Percentiles rank a stretch among this genome's conserved stretches.
Evolutionary conservation across 257 asterid species (phyloP).

Genomic region (Capsicum pubescens): DNA sequence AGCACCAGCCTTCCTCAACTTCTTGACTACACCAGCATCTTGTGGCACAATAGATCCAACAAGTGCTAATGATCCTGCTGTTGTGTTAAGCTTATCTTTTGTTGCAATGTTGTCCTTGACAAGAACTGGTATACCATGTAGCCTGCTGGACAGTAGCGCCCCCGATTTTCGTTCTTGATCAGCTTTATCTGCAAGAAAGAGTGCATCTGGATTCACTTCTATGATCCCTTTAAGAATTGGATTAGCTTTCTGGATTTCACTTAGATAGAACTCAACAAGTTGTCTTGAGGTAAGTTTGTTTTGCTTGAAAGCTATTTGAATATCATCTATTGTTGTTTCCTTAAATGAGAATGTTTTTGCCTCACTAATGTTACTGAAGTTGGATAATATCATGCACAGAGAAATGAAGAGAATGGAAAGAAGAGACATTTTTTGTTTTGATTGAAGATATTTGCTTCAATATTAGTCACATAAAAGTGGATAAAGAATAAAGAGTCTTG

Average conservation of each 20-base stretch:
- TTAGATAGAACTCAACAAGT: slow-evolving; percentile 53
- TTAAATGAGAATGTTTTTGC: slow-evolving; percentile 45
- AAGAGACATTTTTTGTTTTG: not conserved
- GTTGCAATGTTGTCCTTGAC: slow-evolving; percentile 56
- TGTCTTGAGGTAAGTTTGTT: slow-evolving; percentile 46
- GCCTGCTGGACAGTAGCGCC: not conserved
- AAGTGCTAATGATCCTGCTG: slow-evolving; percentile 60
- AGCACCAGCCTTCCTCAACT: slow-evolving; percentile 53
- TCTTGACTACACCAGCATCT: slow-evolving; percentile 55
- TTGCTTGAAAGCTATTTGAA: slow-evolving; percentile 42
- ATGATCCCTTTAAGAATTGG: slow-evolving; percentile 55
- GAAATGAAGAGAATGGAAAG: not conserved
- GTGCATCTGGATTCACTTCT: slow-evolving; percentile 63
- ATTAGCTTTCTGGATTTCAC: slow-evolving; percentile 41
- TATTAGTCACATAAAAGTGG: not conserved
- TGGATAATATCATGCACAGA: not conserved
- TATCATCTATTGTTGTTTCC: slow-evolving; percentile 56
- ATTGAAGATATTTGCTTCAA: too few species aligned
- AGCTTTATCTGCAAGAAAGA: slow-evolving; percentile 49
- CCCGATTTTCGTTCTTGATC: slow-evolving; percentile 38
- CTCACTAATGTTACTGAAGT: not conserved
- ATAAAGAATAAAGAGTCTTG: not conserved
- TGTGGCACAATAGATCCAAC: slow-evolving; percentile 49
- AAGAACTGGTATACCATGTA: slow-evolving; percentile 57
- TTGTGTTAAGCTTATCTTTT: slow-evolving; percentile 56